These are phyloP conservation scores for Dioscorea zingiberensis DNA, from an alignment of 106 monocot genomes.

Conservation along the genomic window DNA sequence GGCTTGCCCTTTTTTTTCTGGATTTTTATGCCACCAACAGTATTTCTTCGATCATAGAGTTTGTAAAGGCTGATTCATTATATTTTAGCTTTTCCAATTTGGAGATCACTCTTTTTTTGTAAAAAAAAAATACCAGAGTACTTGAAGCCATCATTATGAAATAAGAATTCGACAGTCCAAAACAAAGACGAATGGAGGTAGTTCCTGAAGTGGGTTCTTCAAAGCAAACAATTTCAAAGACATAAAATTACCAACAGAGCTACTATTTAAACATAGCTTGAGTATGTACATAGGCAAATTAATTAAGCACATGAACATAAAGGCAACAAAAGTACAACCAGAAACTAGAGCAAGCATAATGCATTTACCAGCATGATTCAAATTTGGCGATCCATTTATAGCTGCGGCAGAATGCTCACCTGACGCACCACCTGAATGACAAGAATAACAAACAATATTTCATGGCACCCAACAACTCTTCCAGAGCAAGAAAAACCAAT, in stretches of 20 bases:
- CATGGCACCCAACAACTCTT: too few relatives aligned
- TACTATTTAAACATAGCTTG: neutral
- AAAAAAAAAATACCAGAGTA: too few relatives aligned
- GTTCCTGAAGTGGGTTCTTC: too few relatives aligned
- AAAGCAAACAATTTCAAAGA: neutral
- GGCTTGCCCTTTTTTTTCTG: constrained; percentile 22
- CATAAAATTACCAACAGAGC: neutral
- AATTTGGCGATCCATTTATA: constrained; percentile 16
- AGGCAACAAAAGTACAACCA: neutral
- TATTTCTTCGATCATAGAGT: too few relatives aligned
- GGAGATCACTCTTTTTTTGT: too few relatives aligned
- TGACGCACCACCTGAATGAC: constrained; percentile 28
- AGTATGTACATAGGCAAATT: neutral
- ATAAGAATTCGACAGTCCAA: too few relatives aligned
- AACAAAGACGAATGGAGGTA: too few relatives aligned
- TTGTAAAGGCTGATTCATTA: too few relatives aligned
- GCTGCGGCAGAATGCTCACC: constrained; percentile 31
- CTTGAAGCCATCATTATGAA: too few relatives aligned
- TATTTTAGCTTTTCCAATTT: too few relatives aligned
- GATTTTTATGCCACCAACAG: constrained; percentile 8
- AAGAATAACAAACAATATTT: too few relatives aligned
- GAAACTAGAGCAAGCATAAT: neutral
- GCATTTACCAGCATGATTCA: constrained; percentile 28
- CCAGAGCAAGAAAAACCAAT: too few relatives aligned
- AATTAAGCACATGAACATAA: neutral